Evolutionary conservation across 306 rosid species (phyloP).

Genomic region (Mimosa bimucronata): DNA sequence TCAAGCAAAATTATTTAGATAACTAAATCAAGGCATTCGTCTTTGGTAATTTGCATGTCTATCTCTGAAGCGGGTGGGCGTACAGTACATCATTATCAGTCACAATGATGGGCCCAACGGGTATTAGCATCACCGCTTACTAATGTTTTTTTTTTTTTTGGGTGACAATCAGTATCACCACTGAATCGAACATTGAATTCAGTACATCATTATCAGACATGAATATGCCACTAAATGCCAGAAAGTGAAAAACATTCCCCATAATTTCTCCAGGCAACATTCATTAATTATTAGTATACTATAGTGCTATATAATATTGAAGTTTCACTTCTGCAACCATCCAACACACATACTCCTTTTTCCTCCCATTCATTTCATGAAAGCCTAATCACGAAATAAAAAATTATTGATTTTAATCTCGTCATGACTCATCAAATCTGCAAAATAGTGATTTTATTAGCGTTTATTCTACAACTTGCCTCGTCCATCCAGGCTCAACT

Average conservation of each 20-base stretch:
- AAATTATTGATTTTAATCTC: neutral
- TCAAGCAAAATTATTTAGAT: too few species aligned
- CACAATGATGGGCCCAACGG: neutral
- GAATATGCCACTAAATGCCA: constrained; percentile 1
- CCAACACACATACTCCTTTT: neutral
- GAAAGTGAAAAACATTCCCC: constrained; percentile 27
- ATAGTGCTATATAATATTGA: neutral
- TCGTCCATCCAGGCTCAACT: neutral
- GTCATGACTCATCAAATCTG: neutral
- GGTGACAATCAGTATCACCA: neutral
- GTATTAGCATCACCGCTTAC: too few species aligned
- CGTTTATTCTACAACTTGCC: neutral
- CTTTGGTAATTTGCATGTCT: too few species aligned
- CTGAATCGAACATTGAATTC: constrained; percentile 4
- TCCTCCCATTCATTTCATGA: neutral
- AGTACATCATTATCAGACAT: neutral
- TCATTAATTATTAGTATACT: neutral
- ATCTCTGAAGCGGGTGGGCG: too few species aligned
- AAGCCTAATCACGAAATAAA: neutral
- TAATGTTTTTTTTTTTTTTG: too few species aligned
- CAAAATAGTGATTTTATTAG: constrained; percentile 7
- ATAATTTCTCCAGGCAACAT: constrained; percentile 25
- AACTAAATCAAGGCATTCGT: too few species aligned
- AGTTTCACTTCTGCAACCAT: neutral
- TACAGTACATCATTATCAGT: too few species aligned